These are phyloP conservation scores for Calonectria pseudoreteaudii DNA, from an alignment of 2,329 filamentous ascomycete genomes.

Conservation along the genomic window DNA sequence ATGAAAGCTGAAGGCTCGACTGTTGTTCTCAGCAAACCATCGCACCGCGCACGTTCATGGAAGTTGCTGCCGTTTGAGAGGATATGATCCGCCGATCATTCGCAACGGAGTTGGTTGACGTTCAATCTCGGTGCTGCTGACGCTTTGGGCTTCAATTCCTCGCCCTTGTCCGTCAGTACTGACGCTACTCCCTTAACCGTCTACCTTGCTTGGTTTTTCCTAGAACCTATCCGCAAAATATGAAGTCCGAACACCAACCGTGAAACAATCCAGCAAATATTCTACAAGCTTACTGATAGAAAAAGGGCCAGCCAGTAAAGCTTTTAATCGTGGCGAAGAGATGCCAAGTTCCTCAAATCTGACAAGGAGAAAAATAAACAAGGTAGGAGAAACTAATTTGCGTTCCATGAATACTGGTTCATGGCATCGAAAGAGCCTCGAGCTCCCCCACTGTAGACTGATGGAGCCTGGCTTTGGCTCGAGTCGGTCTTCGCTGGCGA, in stretches of 20 bases:
- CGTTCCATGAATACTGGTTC: constrained; percentile 70
- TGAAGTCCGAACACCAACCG: constrained; percentile 38
- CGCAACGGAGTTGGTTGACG: background rate
- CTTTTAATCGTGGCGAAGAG: constrained; percentile 35
- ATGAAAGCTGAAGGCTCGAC: background rate
- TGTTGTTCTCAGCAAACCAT: background rate
- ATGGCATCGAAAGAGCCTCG: constrained; percentile 61
- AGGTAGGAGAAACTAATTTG: constrained; percentile 50
- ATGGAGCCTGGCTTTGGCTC: constrained; percentile 54
- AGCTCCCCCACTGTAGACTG: constrained; percentile 53
- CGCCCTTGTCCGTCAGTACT: background rate
- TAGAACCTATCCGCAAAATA: constrained; percentile 31
- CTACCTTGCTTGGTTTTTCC: constrained; percentile 24
- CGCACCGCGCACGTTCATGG: background rate
- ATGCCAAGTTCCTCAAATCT: constrained; percentile 36
- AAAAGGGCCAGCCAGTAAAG: constrained; percentile 30
- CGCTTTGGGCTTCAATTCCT: constrained; percentile 1
- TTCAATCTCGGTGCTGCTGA: constrained; percentile 2
- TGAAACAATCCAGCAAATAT: constrained; percentile 37
- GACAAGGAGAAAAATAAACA: constrained; percentile 7
- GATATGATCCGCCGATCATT: background rate
- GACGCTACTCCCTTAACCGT: constrained; percentile 14
- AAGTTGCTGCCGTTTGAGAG: background rate
- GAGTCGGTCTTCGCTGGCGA: constrained; percentile 50
- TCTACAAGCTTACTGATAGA: constrained; percentile 43